Percentiles rank a stretch among this genome's conserved stretches.
Evolutionary conservation across 306 rosid species (phyloP).

Genomic region (Elaeagnus macrophylla): DNA sequence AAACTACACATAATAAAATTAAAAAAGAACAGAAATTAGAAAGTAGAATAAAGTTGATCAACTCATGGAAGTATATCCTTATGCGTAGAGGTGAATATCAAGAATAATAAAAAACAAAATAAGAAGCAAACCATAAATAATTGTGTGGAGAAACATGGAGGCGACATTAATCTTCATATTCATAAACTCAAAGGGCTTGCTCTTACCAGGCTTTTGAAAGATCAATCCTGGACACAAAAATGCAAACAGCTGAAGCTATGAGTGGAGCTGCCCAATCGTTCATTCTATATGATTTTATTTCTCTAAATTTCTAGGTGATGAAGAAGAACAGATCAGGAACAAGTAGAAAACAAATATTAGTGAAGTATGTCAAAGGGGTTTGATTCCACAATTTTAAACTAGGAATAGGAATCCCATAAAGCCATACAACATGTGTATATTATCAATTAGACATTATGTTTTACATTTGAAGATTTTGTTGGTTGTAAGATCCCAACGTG

Average conservation of each 20-base stretch:
- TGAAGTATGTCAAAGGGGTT: not conserved
- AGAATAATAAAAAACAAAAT: conserved; percentile 67
- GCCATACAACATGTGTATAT: conserved; percentile 7
- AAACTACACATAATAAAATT: too few relatives aligned
- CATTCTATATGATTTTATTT: conserved; percentile 21
- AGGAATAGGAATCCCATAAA: conserved; percentile 48
- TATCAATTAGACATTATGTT: conserved; percentile 25
- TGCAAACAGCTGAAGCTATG: conserved; percentile 75
- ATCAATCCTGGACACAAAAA: conserved; percentile 71
- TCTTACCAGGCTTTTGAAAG: conserved; percentile 79
- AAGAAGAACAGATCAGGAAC: conserved; percentile 6
- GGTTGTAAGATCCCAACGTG: too few relatives aligned
- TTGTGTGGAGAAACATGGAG: conserved; percentile 75
- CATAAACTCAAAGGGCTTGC: conserved; percentile 56
- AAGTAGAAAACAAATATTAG: conserved; percentile 1
- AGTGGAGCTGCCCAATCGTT: conserved; percentile 78
- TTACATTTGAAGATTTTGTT: too few relatives aligned
- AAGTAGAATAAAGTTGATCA: too few relatives aligned
- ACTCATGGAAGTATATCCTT: not conserved
- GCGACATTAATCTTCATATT: conserved; percentile 76
- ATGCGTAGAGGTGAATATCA: conserved; percentile 53
- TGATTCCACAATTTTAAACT: conserved; percentile 3
- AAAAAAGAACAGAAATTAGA: too few relatives aligned
- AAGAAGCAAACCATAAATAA: conserved; percentile 64
- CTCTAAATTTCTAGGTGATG: not conserved